A percentile compares a stretch with the other conserved stretches of the same genome.
Conservation (phyloP, 352 stramenopile species). For the Phytophthora pini region DNA sequence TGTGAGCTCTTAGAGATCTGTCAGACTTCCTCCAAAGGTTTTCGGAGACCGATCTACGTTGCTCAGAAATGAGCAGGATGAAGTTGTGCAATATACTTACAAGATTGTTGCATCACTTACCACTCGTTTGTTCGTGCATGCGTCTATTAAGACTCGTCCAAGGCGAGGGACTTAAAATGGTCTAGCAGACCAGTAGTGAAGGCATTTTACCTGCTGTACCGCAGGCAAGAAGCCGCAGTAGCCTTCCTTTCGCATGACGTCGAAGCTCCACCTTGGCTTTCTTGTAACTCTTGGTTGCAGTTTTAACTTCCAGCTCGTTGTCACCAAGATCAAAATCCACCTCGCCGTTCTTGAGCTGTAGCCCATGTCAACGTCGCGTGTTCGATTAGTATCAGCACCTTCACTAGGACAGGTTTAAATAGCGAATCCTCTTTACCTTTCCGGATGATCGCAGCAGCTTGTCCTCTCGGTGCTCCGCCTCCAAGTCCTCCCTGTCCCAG, state of each 20-base stretch:
- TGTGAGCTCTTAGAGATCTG: slow-evolving; percentile 81
- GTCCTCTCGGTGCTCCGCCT: slow-evolving; percentile 64
- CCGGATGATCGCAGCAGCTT: slow-evolving; percentile 82
- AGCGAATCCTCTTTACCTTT: slow-evolving; percentile 50
- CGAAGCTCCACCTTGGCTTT: slow-evolving; percentile 10
- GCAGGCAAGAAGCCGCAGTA: slow-evolving; percentile 29
- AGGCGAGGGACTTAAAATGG: slow-evolving; percentile 22
- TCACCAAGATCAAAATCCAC: slow-evolving; percentile 44
- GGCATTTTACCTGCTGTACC: slow-evolving; percentile 19
- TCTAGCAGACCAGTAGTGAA: slow-evolving; percentile 24
- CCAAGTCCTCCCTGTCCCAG: slow-evolving; percentile 72
- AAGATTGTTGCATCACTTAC: slow-evolving; percentile 32
- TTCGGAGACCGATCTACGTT: slow-evolving; percentile 78
- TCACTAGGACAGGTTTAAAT: neutral
- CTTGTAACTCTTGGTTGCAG: slow-evolving; percentile 1
- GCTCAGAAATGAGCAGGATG: slow-evolving; percentile 61
- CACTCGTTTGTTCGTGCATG: slow-evolving; percentile 41
- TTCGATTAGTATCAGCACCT: slow-evolving; percentile 1
- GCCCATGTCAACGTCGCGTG: neutral
- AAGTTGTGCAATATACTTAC: slow-evolving; percentile 20
- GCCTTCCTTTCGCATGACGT: slow-evolving; percentile 16
- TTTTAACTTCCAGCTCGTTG: neutral
- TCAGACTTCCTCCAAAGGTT: slow-evolving; percentile 78
- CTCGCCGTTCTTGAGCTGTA: slow-evolving; percentile 62
- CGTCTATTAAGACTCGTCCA: slow-evolving; percentile 41